Base-by-base conservation (phyloP, 768 basidiomycete species). In the Tubosaeta sp. region DNA sequence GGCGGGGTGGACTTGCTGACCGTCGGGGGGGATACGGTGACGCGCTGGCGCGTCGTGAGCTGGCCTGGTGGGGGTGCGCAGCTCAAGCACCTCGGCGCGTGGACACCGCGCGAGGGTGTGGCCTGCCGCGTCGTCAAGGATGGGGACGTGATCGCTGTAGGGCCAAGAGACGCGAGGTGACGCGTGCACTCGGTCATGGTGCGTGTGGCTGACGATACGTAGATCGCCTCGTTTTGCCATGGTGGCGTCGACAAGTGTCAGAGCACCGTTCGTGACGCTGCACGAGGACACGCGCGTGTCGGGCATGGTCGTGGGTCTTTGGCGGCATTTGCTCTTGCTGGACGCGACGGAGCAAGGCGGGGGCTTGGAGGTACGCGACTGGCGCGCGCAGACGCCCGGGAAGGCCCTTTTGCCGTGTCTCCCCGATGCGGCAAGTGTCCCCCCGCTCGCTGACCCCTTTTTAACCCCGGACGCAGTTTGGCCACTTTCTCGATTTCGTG, bases 331-430 rank as follows among this genome's bases (percentile, higher is more conserved):
- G 8, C 45, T 67, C 29, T 10, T 67, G 32, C 26, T 67, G 14
- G 67, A 67, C n/a, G 61, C 60, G 25, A 63, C 58, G 2, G 35
- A 25, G 22, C 58, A 60, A 4, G 55, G 37, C 1, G 62, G 60
- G 9, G 63, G 65, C 11, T 29, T 67, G n/a, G 65, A 69, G 34
- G 56, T 67, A 14, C 53, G 67, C 10, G 56, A 67, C 43, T 67
- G 65, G 67, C 60, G 38, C n/a, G 60, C 58, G 4, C 55, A 46
- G 19, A 63, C 60, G 19, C 54, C 58, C 0, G 65, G 65, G 13
- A 59, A 60, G 9, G 65, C 55, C 1, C 48, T 67, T n/a, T 63
- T 69, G 22, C 54, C 67, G 16, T 31, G 51, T 38, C 5, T 59
- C 9, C 49, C 53, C 13, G 57, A 68, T 39, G 44, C 65, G 47